Evolutionary conservation across 2,329 filamentous ascomycete species (phyloP), one percentile per base, ranked within the genome.

Genomic region (Ascomycota sp.): DNA sequence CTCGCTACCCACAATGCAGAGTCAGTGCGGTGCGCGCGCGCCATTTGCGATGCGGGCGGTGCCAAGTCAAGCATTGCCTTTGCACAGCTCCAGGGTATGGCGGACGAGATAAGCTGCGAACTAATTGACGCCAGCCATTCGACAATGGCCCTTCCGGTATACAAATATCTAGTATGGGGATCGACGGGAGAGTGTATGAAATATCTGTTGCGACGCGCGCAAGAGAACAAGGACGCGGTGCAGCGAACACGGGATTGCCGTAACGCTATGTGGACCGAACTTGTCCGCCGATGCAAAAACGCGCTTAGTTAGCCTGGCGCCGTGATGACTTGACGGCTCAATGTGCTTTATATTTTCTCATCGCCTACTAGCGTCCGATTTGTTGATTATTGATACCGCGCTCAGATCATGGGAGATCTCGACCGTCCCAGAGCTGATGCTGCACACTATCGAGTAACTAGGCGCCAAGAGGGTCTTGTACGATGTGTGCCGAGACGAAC

Each of bases 51-150:
- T 39, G 49, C 43, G 6, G 56, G 56, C 9, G 44, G 43, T 7
- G 54, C 55, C 36, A 52, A 51, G 43, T 52, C 50, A 0, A 45
- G 47, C 17, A 43, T 57, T 26, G 48, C 51, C 0, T 59, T 56
- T 28, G 58, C 78, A 3, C 85, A 94, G 55, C 66, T 94, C 1
- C 78, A 86, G 57, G 85, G 86, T 25, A 95, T 95, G 86, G 86
- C 86, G 2, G 86, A 95, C 41, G 85, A 94, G 47, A 72, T 95
- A 30, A 82, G 75, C 47, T 74, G 69, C 45, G 67, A 71, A 46
- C 52, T 75, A 10, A 50, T 55, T 21, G 48, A 55, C 36, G 51
- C 52, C 8, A 43, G 46, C 31, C 43, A 45, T 30, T 40, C 44
- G 30, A 34, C 39, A 8, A 31, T 40, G 10, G 35, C 40, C 7